Conservation (phyloP, 2,329 filamentous ascomycete genomes). For the Fusarium oligoseptatum region DNA sequence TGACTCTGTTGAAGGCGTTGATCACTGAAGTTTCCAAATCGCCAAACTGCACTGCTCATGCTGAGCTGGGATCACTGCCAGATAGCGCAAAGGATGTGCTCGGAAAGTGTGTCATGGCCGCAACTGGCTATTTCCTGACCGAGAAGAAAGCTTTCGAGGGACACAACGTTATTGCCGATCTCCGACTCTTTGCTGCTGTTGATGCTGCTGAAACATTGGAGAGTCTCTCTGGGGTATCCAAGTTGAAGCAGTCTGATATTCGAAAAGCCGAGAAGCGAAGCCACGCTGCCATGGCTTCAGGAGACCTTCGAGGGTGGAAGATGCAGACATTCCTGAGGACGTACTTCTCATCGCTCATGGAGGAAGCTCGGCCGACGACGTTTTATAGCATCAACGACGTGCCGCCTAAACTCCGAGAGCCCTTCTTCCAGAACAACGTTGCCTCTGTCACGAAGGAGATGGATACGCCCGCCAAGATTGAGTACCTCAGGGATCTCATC, state of each 20-base stretch:
- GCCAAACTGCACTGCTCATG: slow-evolving; percentile 43
- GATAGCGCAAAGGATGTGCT: slow-evolving; percentile 46
- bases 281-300: slow-evolving; percentile 50
- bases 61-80: slow-evolving; percentile 42
- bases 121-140: slow-evolving; percentile 46
- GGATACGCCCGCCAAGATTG: slow-evolving; percentile 50
- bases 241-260: slow-evolving; percentile 49
- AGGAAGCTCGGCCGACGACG: slow-evolving; percentile 50
- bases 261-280: slow-evolving; percentile 55
- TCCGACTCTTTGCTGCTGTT: slow-evolving; percentile 51
- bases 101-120: slow-evolving; percentile 43
- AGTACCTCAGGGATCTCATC: slow-evolving; percentile 57
- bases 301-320: slow-evolving; percentile 60
- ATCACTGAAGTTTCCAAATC: slow-evolving; percentile 47
- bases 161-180: slow-evolving; percentile 37
- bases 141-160: slow-evolving; percentile 49
- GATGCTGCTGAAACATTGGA: slow-evolving; percentile 48
- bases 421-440: slow-evolving; percentile 52
- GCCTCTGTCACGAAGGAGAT: slow-evolving; percentile 50
- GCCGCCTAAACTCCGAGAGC: slow-evolving; percentile 47
- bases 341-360: slow-evolving; percentile 51
- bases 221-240: slow-evolving; percentile 36
- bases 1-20: slow-evolving; percentile 55
- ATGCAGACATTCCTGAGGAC: slow-evolving; percentile 59
- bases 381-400: slow-evolving; percentile 50